Evolutionary conservation across 176 grass and related monocot genomes (phyloP), one percentile per base, ranked within the genome.

Genomic region (Musa acuminata): DNA sequence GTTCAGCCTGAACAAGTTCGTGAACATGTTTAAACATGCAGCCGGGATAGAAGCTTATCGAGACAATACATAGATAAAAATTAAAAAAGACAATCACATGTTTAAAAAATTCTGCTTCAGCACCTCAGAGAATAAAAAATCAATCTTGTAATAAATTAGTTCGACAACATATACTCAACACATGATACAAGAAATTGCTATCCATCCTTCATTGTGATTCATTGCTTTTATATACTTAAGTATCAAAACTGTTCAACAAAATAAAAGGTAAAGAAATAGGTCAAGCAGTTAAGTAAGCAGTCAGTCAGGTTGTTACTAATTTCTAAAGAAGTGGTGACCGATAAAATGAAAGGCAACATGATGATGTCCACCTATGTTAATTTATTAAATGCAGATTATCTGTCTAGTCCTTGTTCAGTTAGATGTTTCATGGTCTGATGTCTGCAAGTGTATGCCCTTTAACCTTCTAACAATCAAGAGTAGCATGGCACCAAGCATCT

Each of bases 1-100:
- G 82, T 81, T 97, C 87, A 75, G 93, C 93, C 93, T 97, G 35
- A 80, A 14, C 77, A 58, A 54, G 17, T 43, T 52, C 13, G 29
- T 22, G 22, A 11, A 14, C 70, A 78, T 72, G 26, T 23, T 53
- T 53, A 23, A 16, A 6, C 20, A 62, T 43, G 69, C 23, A 58
- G 17, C 57, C 27, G 57, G 43, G 53, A 53, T 48, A 77, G 35
- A 72, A 52, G 7, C 16, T 65, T 54, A 48, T 19, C 8, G 12
- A 52, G 62, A 12, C 74, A 29, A 72, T 26, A 84, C 2, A 49
- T 19, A 53, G 48, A 73, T n/a, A 66, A 75, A 20, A 16, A 59
- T 43, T 0, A 6, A 13, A 26, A 66, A 14, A 66, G 11, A 66
- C 25, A 27, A 27, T 60, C 57, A 60, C 57, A 60, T 43, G 35